Evolutionary conservation across 2,329 filamentous ascomycete species (phyloP), one percentile per base, ranked within the genome.

Genomic region (Sarocladiaceae sp.): DNA sequence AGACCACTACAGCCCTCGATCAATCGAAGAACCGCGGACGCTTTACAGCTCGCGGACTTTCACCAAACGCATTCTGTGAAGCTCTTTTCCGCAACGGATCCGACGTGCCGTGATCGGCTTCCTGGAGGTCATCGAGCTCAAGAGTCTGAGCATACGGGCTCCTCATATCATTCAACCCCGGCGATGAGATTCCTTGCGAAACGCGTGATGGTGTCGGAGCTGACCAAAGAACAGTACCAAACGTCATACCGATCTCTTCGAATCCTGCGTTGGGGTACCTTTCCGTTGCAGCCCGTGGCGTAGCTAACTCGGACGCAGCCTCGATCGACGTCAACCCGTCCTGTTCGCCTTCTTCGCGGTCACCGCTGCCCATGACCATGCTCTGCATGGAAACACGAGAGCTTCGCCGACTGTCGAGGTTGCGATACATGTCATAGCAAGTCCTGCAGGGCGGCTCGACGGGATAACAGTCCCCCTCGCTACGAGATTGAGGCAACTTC

Each of bases 301-400:
- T 70, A 48, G 62, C 65, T 45, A 69, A 58, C 47, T 70, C 68
- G 13, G 66, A 70, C 29, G 62, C 57, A 24, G 57, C 59, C 43
- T 62, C 60, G 42, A 58, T 54, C n/a, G 66, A 66, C 6, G 60
- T 61, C 32, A 64, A 51, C n/a, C 37, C 37, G 45, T 69, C 67
- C 31, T 62, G 64, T 44, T 68, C 66, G 16, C 49, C 52, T 4
- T 18, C 15, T 13, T 15, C 37, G 13, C 19, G n/a, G 31, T 66
- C 62, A 27, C 54, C 58, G 11, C 46, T 51, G 23, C 52, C 57
- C 39, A 64, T 66, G 47, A 69, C 62, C 62, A 70, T 69, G 40
- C 66, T 69, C 16, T 65, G 55, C 26, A 69, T 47, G 12, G 67
- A 69, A 47, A 63, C 60, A 9, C 64, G 58, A 31, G 65, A 69